phyloP scores from a whole-genome alignment of 768 basidiomycete genomes.

The Russula lepida region DNA sequence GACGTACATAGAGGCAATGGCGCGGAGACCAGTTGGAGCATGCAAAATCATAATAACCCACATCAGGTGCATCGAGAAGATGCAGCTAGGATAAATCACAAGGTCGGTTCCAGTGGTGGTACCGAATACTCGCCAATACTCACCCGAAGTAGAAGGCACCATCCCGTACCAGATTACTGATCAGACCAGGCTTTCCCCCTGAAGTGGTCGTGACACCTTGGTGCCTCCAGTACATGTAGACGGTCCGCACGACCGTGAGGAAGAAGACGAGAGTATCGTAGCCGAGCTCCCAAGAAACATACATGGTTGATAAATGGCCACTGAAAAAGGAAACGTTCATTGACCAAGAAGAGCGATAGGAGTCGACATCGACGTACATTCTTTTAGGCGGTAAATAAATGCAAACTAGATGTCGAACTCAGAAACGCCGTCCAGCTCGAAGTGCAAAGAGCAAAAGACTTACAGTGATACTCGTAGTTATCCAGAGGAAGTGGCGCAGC shows the following conservation, averaged over 20 bases:
- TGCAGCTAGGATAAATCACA: conserved; percentile 5
- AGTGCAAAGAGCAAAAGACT: background rate
- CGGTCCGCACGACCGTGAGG: conserved; percentile 17
- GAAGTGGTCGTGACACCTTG: background rate
- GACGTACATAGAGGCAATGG: conserved; percentile 18
- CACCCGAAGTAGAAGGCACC: conserved; percentile 20
- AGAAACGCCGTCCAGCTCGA: background rate
- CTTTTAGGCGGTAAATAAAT: conserved; percentile 16
- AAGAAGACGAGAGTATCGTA: conserved; percentile 18
- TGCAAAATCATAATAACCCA: conserved; percentile 21
- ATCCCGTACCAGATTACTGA: conserved; percentile 11
- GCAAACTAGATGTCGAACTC: conserved; percentile 12
- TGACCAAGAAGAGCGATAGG: background rate
- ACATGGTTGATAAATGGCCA: conserved; percentile 14
- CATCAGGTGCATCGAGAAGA: conserved; percentile 19
- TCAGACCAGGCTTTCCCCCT: background rate
- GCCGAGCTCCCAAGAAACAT: conserved; percentile 19
- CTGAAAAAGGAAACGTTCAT: background rate
- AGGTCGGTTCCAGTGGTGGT: background rate
- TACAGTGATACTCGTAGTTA: conserved; percentile 20
- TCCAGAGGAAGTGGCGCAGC: conserved; percentile 18
- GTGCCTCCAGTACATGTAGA: conserved; percentile 16
- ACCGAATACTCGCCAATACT: background rate
- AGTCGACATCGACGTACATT: conserved; percentile 3
- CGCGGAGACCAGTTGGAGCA: conserved; percentile 20